These are phyloP conservation scores for Lippia alba DNA, from an alignment of 305 asterid species.

Conservation along the genomic window DNA sequence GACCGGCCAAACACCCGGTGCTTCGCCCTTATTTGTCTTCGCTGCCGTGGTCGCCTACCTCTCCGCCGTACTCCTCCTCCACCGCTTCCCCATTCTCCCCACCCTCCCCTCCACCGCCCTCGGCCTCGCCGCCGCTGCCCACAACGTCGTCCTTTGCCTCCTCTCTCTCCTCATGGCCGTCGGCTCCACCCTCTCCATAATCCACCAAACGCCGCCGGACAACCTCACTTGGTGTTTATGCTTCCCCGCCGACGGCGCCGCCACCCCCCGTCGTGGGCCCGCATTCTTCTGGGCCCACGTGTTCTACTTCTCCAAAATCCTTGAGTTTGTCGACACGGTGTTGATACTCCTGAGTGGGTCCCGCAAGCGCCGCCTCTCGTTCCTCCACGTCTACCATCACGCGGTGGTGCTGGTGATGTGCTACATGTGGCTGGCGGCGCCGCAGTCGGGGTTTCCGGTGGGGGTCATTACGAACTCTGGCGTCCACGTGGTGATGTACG, in stretches of 20 bases:
- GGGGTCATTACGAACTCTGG: conserved; percentile 63
- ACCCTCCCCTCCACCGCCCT: conserved; percentile 46
- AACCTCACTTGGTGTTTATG: conserved; percentile 53
- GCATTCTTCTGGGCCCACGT: conserved; percentile 23
- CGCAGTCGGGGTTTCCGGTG: conserved; percentile 63
- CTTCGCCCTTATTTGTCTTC: conserved; percentile 38
- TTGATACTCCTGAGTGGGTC: conserved; percentile 57
- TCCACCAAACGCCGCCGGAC: conserved; percentile 57
- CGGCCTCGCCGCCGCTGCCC: conserved; percentile 57
- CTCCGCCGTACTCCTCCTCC: conserved; percentile 48
- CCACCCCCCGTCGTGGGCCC: conserved; percentile 46
- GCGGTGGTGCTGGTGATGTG: conserved; percentile 64
- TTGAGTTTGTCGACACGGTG: conserved; percentile 61
- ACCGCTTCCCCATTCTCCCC: conserved; percentile 42
- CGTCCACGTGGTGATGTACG: conserved; percentile 77
- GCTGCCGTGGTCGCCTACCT: conserved; percentile 53
- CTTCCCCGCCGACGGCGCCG: conserved; percentile 46
- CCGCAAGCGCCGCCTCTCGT: conserved; percentile 55
- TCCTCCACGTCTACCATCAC: conserved; percentile 83
- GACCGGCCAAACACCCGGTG: conserved; percentile 18
- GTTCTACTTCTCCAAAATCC: conserved; percentile 62
- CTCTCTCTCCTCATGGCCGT: conserved; percentile 64
- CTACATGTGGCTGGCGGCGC: conserved; percentile 53
- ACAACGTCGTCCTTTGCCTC: conserved; percentile 61
- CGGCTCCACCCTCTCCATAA: conserved; percentile 56